Evolutionary conservation across 805 yeast species (phyloP).

Genomic region (Lipomyces yamanashiensis): DNA sequence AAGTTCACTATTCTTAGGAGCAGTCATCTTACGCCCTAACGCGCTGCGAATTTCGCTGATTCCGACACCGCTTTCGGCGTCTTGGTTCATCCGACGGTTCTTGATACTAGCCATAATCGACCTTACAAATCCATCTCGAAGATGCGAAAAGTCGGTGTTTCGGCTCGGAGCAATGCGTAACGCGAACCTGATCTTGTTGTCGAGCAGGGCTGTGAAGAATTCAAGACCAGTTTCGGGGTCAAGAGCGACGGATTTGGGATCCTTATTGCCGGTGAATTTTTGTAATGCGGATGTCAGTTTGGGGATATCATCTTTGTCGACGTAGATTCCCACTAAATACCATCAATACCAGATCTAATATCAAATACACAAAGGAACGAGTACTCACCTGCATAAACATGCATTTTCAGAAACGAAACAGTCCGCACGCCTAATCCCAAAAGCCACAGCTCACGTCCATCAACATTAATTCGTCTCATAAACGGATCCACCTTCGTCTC

Average conservation of each 20-base stretch:
- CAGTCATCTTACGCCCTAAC: conserved; percentile 68
- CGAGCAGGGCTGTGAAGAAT: conserved; percentile 61
- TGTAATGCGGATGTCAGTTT: not conserved
- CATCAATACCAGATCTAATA: not conserved
- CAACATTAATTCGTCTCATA: conserved; percentile 40
- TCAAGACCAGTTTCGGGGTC: conserved; percentile 59
- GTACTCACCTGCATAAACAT: conserved; percentile 66
- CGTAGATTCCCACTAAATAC: conserved; percentile 68
- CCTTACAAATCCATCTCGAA: conserved; percentile 86
- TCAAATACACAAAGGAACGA: not conserved
- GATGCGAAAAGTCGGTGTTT: conserved; percentile 87
- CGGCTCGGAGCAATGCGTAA: conserved; percentile 84
- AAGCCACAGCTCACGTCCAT: conserved; percentile 52
- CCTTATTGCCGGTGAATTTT: not conserved
- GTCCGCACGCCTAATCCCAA: conserved; percentile 82
- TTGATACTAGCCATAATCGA: conserved; percentile 64
- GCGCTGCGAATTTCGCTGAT: conserved; percentile 66
- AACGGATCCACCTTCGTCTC: conserved; percentile 43
- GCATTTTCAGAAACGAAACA: conserved; percentile 80
- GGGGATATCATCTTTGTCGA: conserved; percentile 60
- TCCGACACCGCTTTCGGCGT: conserved; percentile 60
- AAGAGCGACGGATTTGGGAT: conserved; percentile 28
- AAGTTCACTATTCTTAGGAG: conserved; percentile 73
- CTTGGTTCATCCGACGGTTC: conserved; percentile 42
- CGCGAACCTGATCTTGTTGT: conserved; percentile 62